Conservation (phyloP, 257 asterid species). For the Rubia yunnanensis region DNA sequence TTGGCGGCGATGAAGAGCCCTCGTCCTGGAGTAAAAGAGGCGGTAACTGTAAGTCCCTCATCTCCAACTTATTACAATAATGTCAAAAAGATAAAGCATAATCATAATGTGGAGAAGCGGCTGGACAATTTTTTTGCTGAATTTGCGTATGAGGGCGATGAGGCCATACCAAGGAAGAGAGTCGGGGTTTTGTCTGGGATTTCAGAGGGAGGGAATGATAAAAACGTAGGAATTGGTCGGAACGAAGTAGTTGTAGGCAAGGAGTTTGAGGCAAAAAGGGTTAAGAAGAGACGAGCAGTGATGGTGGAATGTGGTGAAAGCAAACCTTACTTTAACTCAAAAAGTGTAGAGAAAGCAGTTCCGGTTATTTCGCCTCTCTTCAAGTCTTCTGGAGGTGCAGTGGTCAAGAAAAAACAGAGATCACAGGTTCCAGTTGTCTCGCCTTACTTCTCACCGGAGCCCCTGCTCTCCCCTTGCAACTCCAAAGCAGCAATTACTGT, state of each 20-base stretch:
- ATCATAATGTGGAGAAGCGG: background rate
- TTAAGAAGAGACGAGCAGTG: background rate
- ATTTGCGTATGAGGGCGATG: conserved; percentile 17
- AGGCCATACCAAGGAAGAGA: background rate
- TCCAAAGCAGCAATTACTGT: background rate
- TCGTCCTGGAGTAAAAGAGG: background rate
- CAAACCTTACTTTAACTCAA: no score
- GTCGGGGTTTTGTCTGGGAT: background rate
- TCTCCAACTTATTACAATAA: background rate
- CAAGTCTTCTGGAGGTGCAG: conserved; percentile 3
- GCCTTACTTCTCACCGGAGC: conserved; percentile 34
- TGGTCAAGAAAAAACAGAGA: conserved; percentile 2
- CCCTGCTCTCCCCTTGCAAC: background rate
- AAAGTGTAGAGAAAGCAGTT: background rate
- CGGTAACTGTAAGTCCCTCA: conserved; percentile 1
- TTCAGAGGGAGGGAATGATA: background rate
- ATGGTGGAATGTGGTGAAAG: background rate
- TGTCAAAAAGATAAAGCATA: background rate
- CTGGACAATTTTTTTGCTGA: conserved; percentile 16
- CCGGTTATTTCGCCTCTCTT: background rate
- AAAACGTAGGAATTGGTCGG: background rate
- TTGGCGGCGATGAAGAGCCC: background rate
- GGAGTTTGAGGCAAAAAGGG: background rate
- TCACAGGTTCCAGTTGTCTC: conserved; percentile 31
- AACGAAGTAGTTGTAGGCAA: background rate